Evolutionary conservation across 2,329 filamentous ascomycete genomes (phyloP).

Genomic region (Fusarium marasasianum): DNA sequence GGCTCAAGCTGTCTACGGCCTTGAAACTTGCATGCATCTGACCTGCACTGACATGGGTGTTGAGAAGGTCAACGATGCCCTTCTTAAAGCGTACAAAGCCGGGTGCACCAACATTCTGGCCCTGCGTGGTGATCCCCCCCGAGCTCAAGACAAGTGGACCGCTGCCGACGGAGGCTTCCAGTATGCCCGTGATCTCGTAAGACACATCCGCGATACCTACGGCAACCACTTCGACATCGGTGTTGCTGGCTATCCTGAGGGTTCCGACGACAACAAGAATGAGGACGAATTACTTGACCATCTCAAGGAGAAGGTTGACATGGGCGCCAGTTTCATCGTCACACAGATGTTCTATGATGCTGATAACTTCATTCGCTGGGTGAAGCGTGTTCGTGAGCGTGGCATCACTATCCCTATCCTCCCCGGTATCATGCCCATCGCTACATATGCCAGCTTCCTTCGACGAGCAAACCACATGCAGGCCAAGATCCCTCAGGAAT

Average conservation of each 20-base stretch:
- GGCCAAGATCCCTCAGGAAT: slow-evolving; percentile 81
- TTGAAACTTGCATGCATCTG: slow-evolving; percentile 99
- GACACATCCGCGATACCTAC: slow-evolving; percentile 81
- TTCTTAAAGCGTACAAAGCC: slow-evolving; percentile 88
- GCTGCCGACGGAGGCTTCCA: slow-evolving; percentile 86
- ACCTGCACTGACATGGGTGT: slow-evolving; percentile 98
- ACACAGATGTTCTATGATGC: slow-evolving; percentile 99
- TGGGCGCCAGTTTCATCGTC: slow-evolving; percentile 91
- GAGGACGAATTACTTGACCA: slow-evolving; percentile 88
- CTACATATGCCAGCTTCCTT: slow-evolving; percentile 92
- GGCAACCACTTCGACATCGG: slow-evolving; percentile 88
- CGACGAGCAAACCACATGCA: slow-evolving; percentile 92
- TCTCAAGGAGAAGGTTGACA: slow-evolving; percentile 96
- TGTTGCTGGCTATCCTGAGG: slow-evolving; percentile 95
- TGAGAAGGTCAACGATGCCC: slow-evolving; percentile 88
- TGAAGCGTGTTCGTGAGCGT: slow-evolving; percentile 82
- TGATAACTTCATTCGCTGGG: slow-evolving; percentile 94
- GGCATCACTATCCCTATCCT: slow-evolving; percentile 88
- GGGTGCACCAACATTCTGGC: slow-evolving; percentile 98
- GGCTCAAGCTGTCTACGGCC: slow-evolving; percentile 91
- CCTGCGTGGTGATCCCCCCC: slow-evolving; percentile 89
- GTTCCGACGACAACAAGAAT: slow-evolving; percentile 91
- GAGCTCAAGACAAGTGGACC: slow-evolving; percentile 94
- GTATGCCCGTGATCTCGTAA: slow-evolving; percentile 91
- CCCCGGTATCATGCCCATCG: slow-evolving; percentile 88